Base-by-base conservation (phyloP, 2,329 filamentous ascomycete genomes). In the Botrytis deweyae region DNA sequence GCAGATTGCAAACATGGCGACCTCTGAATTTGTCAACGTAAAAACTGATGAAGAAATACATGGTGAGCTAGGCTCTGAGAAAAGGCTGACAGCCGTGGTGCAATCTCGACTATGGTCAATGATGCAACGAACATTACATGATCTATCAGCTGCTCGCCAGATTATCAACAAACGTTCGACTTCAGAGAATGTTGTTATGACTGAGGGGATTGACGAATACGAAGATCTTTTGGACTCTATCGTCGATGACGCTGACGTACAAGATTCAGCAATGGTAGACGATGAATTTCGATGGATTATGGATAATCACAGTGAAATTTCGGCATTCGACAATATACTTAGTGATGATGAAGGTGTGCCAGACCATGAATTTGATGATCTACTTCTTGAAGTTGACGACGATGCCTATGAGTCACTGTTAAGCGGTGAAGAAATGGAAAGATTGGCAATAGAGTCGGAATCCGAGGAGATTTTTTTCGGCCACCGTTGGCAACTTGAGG, bases 401-500 rank as follows among this genome's bases (percentile, higher is more conserved):
- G 70, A 67, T 16, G 69, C 69, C 8, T 67, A 73, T 61, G 76
- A 75, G 46, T 58, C 71, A 14, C n/a, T 75, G 9, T 58, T 44
- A 18, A 63, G 44, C 59, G 68, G 77, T 12, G 75, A 76, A 40
- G 76, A 76, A 14, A 65, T 64, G 38, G 77, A 79, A 59, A 75
- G 72, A 42, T 70, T 75, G 20, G 59, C 69, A 16, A 74, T 74
- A 33, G 77, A 78, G 67, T 70, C 65, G 33, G 73, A 77, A 63
- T 78, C 75, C 1, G 76, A 78, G 40, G 74, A 78, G 36, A 78
- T 78, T 72, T 74, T 78, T 49, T 77, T 78, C 73, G 74, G 74
- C 29, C 49, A 33, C 44, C 63, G n/a, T 36, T 72, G 63, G 58
- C 49, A 72, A 40, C 9, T 64, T n/a, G 46, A 66, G 22, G 65